Conservation (phyloP, 352 stramenopile genomes). For the Phytopythium delawarense region DNA sequence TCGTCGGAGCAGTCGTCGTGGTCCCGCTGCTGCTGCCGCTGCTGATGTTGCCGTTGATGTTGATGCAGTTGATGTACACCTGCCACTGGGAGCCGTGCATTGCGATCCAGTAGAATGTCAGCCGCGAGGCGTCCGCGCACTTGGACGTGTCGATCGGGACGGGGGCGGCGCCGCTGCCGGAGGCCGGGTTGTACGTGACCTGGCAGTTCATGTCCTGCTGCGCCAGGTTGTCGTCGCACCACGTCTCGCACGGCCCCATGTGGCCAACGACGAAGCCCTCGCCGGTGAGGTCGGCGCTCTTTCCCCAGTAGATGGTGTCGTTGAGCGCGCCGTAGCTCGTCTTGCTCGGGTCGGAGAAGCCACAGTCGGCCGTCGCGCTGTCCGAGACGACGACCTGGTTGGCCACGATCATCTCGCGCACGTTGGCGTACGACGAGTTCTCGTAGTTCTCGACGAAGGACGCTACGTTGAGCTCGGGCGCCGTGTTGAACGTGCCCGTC, state of each 20-base stretch:
- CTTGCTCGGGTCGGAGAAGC: conserved; percentile 36
- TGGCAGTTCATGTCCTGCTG: conserved; percentile 36
- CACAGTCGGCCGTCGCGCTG: conserved; percentile 25
- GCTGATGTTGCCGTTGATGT: conserved; percentile 17
- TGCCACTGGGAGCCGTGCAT: conserved; percentile 50
- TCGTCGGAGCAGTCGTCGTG: conserved; percentile 5
- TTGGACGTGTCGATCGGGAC: conserved; percentile 34
- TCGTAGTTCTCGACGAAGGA: conserved; percentile 35
- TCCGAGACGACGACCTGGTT: conserved; percentile 26
- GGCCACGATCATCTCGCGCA: conserved; percentile 31
- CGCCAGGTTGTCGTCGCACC: conserved; percentile 31
- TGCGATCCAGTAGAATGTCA: conserved; percentile 55
- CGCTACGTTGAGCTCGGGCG: conserved; percentile 22
- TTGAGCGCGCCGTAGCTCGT: conserved; percentile 26
- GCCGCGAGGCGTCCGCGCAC: conserved; percentile 27
- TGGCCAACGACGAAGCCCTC: conserved; percentile 34
- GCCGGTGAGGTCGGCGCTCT: conserved; percentile 23
- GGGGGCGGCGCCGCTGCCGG: conserved; percentile 19
- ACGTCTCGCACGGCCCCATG: conserved; percentile 39
- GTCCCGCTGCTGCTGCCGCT: conserved; percentile 4
- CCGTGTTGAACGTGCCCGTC: conserved; percentile 27
- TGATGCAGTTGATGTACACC: conserved; percentile 47
- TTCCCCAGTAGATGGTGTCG: conserved; percentile 36
- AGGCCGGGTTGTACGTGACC: conserved; percentile 20
- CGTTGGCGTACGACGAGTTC: conserved; percentile 34